Evolutionary conservation across 1,139 yeast genomes (phyloP).

Genomic region (Arxiozyma slooffiae): DNA sequence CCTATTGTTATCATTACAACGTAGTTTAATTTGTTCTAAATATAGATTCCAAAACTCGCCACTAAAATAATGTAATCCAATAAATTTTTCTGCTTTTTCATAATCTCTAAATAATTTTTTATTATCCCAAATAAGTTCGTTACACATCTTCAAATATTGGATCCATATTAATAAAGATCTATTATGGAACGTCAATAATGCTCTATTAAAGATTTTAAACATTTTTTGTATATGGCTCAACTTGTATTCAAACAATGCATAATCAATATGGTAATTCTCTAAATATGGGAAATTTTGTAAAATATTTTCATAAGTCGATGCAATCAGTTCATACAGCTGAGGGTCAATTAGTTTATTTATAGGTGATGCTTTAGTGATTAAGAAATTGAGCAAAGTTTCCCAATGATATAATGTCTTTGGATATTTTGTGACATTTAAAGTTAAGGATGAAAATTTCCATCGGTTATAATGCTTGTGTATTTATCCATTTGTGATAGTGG

Average conservation of each 20-base stretch:
- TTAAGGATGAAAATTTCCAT: slow-evolving; percentile 20
- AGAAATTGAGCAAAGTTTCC: slow-evolving; percentile 26
- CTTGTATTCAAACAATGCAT: slow-evolving; percentile 56
- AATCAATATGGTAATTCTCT: slow-evolving; percentile 73
- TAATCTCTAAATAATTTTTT: slow-evolving; percentile 38
- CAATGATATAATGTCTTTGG: slow-evolving; percentile 24
- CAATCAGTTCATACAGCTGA: slow-evolving; percentile 16
- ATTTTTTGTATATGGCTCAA: slow-evolving; percentile 47
- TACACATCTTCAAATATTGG: slow-evolving; percentile 47
- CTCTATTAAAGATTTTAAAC: slow-evolving; percentile 43
- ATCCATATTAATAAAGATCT: slow-evolving; percentile 66
- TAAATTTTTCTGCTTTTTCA: slow-evolving; percentile 48
- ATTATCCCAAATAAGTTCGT: slow-evolving; percentile 33
- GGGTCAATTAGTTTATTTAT: slow-evolving; percentile 20
- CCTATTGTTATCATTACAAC: slow-evolving; percentile 32
- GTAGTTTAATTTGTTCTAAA: slow-evolving; percentile 42
- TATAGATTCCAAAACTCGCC: slow-evolving; percentile 72
- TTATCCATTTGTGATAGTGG: slow-evolving; percentile 15
- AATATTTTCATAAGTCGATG: slow-evolving; percentile 47
- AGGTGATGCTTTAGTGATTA: slow-evolving; percentile 22
- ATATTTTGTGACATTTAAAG: slow-evolving; percentile 20
- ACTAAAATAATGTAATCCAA: slow-evolving; percentile 68
- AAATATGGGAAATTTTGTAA: slow-evolving; percentile 56
- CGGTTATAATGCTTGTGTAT: slow-evolving; percentile 13
- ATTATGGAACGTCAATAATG: slow-evolving; percentile 34